Conservation (phyloP, 306 rosid species). For the Cucumis hystrix region DNA sequence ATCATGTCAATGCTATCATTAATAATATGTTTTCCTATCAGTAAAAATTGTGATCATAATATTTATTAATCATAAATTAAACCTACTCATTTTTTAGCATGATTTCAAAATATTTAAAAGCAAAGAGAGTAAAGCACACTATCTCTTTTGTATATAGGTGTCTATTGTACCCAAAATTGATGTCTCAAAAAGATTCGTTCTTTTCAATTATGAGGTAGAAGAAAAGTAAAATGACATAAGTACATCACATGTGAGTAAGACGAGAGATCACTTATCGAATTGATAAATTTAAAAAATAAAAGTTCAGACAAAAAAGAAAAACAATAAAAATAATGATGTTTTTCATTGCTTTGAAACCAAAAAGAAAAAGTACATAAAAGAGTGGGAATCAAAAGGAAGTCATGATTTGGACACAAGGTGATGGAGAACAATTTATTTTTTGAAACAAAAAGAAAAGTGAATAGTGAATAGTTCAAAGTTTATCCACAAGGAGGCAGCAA, state of each 20-base stretch:
- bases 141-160: too few relatives aligned
- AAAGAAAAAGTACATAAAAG: not conserved
- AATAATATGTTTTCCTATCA: not conserved
- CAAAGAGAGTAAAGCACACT: too few relatives aligned
- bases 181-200: too few relatives aligned
- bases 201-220: not conserved
- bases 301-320: too few relatives aligned
- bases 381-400: not conserved
- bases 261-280: not conserved
- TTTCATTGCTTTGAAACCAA: not conserved
- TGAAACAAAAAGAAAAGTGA: too few relatives aligned
- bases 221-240: not conserved
- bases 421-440: not conserved
- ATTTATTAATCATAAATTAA: too few relatives aligned
- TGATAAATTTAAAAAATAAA: too few relatives aligned
- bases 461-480: not conserved
- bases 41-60: too few relatives aligned
- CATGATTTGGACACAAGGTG: not conserved
- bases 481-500: not conserved
- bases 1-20: not conserved
- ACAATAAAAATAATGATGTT: too few relatives aligned
- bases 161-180: too few relatives aligned
- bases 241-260: not conserved
- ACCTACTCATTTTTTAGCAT: too few relatives aligned
- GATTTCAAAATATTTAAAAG: too few relatives aligned